These are phyloP conservation scores for Eleusine indica DNA, from an alignment of 176 grass and related monocot species.

Conservation along the genomic window DNA sequence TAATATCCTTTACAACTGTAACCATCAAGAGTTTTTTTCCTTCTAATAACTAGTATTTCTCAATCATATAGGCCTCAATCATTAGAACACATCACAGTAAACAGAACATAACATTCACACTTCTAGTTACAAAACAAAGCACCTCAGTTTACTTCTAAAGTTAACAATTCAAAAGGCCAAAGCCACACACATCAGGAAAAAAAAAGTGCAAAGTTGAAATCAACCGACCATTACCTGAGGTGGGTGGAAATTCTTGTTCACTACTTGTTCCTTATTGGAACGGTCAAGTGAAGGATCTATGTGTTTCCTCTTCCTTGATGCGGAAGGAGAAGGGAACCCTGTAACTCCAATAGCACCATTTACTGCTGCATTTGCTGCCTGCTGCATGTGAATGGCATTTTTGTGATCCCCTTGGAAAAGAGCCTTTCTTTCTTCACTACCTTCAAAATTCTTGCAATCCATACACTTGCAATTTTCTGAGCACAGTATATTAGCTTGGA, in stretches of 20 bases:
- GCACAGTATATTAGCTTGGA: slow-evolving; percentile 97
- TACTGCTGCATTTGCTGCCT: slow-evolving; percentile 74
- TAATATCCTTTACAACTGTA: background rate
- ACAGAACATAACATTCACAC: slow-evolving; percentile 4
- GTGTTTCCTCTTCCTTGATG: slow-evolving; percentile 75
- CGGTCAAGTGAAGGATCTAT: slow-evolving; percentile 63
- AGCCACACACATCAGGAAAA: slow-evolving; percentile 2
- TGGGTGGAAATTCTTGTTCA: slow-evolving; percentile 48
- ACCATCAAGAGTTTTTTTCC: background rate
- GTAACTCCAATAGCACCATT: slow-evolving; percentile 80
- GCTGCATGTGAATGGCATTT: slow-evolving; percentile 76
- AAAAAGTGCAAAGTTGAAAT: slow-evolving; percentile 26
- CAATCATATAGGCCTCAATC: background rate
- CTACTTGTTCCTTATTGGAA: slow-evolving; percentile 55
- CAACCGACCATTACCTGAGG: slow-evolving; percentile 59
- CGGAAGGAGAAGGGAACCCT: slow-evolving; percentile 72
- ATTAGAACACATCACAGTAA: slow-evolving; percentile 7
- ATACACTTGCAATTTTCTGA: slow-evolving; percentile 99
- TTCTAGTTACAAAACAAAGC: slow-evolving; percentile 6
- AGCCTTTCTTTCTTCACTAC: slow-evolving; percentile 80
- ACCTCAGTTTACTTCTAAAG: slow-evolving; percentile 32
- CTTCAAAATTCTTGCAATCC: slow-evolving; percentile 98
- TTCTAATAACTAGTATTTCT: slow-evolving; percentile 8
- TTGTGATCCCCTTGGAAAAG: slow-evolving; percentile 68
- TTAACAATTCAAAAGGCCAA: slow-evolving; percentile 30